phyloP scores from a whole-genome alignment of 2,329 filamentous ascomycete genomes.

The Apiospora saccharicola region DNA sequence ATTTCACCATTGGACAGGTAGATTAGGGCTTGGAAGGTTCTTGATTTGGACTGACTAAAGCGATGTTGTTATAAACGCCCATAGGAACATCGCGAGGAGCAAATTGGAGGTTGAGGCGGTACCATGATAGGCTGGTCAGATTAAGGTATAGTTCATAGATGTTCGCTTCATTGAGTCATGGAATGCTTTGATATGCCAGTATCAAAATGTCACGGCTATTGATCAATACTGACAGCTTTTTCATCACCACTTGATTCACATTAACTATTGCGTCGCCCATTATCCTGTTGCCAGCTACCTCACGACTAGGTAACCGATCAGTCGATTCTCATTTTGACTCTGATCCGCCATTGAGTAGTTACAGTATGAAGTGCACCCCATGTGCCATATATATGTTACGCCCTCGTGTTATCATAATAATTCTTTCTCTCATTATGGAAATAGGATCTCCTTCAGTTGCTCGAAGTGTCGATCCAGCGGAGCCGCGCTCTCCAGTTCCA shows the following conservation, averaged over 20 bases:
- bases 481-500: not conserved
- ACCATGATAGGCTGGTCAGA: not conserved
- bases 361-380: not conserved
- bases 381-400: not conserved
- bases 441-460: constrained; percentile 2
- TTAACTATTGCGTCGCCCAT: not conserved
- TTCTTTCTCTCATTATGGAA: not conserved
- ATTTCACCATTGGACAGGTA: not conserved
- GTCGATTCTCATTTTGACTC: not conserved
- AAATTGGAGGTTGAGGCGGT: not conserved
- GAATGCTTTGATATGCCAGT: not conserved
- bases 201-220: not conserved
- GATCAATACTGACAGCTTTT: not conserved
- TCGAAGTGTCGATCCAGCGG: not conserved
- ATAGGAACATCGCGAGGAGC: not conserved
- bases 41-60: not conserved
- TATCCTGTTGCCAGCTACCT: not conserved
- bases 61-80: not conserved
- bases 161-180: not conserved
- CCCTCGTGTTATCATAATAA: not conserved
- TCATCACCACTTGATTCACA: not conserved
- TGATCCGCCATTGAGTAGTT: not conserved
- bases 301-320: not conserved
- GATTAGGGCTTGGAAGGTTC: too few species aligned
- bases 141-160: not conserved